phyloP scores from a whole-genome alignment of 1,139 yeast genomes.

The Kazachstania sp. region DNA sequence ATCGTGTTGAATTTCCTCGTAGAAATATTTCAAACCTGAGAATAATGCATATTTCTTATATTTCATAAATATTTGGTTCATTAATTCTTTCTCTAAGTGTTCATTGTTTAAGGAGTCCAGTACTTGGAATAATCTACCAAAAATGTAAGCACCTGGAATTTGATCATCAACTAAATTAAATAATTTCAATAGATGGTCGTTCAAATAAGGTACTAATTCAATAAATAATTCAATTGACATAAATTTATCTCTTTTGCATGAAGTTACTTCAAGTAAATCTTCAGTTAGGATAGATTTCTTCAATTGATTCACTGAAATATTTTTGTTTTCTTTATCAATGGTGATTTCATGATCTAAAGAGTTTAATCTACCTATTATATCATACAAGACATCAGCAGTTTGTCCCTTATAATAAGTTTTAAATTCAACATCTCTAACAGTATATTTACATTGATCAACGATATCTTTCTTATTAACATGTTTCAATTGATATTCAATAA shows the following conservation, averaged over 20 bases:
- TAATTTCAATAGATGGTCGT: conserved; percentile 10
- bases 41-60: conserved; percentile 25
- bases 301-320: neutral
- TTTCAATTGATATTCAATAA: conserved; percentile 51
- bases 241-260: conserved; percentile 16
- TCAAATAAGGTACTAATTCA: conserved; percentile 20
- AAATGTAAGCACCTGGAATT: conserved; percentile 14
- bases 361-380: conserved; percentile 21
- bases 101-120: conserved; percentile 12
- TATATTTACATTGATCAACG: conserved; percentile 20
- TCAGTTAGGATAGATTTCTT: conserved; percentile 15
- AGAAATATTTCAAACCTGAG: conserved; percentile 27
- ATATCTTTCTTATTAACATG: conserved; percentile 24
- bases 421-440: conserved; percentile 27
- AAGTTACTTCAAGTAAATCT: conserved; percentile 20
- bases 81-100: conserved; percentile 13
- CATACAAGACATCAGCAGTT: conserved; percentile 29
- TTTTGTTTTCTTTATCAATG: neutral
- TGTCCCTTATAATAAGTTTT: conserved; percentile 31
- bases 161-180: conserved; percentile 21
- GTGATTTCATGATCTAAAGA: conserved; percentile 5
- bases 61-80: conserved; percentile 20
- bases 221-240: conserved; percentile 24
- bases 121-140: conserved; percentile 20
- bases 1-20: conserved; percentile 11